Evolutionary conservation across 352 stramenopile genomes (phyloP).

Genomic region (Sclerospora graminicola): DNA sequence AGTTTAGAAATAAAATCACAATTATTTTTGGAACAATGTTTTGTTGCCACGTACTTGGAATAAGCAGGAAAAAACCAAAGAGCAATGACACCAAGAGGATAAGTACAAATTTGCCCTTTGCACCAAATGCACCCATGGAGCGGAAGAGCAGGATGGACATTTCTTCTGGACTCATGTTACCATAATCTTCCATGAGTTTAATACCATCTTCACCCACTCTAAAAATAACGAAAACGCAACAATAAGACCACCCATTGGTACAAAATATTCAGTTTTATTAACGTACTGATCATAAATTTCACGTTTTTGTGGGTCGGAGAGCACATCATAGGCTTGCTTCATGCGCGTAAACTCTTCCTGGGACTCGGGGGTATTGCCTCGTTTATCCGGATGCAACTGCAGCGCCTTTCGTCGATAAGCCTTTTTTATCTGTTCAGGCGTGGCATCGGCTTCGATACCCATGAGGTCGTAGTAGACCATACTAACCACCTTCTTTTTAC

Average conservation of each 20-base stretch:
- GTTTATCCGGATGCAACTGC: conserved; percentile 88
- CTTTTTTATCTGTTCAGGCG: conserved; percentile 86
- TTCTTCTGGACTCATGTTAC: conserved; percentile 70
- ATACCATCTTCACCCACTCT: conserved; percentile 83
- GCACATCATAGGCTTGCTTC: conserved; percentile 89
- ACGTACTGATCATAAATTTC: conserved; percentile 72
- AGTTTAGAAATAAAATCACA: too few species aligned
- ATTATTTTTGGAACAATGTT: too few species aligned
- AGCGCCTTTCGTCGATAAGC: conserved; percentile 87
- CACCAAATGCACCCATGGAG: conserved; percentile 61
- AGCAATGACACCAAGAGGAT: conserved; percentile 63
- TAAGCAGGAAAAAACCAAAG: conserved; percentile 81
- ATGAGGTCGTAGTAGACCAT: conserved; percentile 80
- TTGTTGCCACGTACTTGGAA: conserved; percentile 56
- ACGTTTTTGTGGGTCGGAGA: conserved; percentile 82
- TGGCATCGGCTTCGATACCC: conserved; percentile 59
- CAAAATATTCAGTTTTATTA: neutral
- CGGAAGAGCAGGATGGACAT: conserved; percentile 59
- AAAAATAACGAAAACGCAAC: neutral
- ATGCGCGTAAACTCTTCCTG: conserved; percentile 88
- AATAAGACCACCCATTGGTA: neutral
- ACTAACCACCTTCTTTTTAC: conserved; percentile 59
- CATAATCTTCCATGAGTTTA: conserved; percentile 83
- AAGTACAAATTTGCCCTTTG: conserved; percentile 54
- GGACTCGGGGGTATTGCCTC: conserved; percentile 66